Conservation (phyloP, 768 basidiomycete genomes). For the Galerina sulciceps region DNA sequence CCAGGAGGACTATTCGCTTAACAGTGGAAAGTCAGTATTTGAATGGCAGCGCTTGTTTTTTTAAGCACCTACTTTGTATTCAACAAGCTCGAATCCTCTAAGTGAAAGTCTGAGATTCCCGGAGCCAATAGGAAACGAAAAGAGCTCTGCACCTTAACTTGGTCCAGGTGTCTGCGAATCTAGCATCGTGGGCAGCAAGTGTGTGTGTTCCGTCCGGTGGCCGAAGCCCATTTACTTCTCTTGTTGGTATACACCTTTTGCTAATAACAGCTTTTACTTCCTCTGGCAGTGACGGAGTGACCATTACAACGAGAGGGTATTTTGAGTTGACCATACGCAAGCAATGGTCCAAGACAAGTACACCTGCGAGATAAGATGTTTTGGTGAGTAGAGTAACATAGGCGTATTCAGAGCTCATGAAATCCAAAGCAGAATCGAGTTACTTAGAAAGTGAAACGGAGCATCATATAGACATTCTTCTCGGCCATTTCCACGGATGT, state of each 20-base stretch:
- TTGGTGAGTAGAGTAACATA: constrained; percentile 84
- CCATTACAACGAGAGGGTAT: constrained; percentile 84
- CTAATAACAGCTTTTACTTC: constrained; percentile 56
- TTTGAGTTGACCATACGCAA: constrained; percentile 56
- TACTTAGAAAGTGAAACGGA: constrained; percentile 15
- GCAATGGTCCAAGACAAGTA: constrained; percentile 63
- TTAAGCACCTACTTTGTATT: constrained; percentile 54
- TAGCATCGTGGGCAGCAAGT: constrained; percentile 46
- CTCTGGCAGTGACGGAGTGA: constrained; percentile 58
- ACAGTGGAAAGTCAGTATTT: background rate
- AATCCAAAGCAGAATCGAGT: constrained; percentile 11
- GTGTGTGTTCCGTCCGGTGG: constrained; percentile 50
- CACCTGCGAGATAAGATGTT: constrained; percentile 65
- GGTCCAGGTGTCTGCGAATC: constrained; percentile 77
- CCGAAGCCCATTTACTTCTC: constrained; percentile 61
- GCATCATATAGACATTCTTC: constrained; percentile 24
- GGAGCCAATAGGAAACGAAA: background rate
- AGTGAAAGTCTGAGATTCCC: constrained; percentile 3
- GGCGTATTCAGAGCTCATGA: constrained; percentile 41
- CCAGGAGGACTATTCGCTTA: constrained; percentile 80
- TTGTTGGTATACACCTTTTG: constrained; percentile 54
- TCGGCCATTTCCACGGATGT: constrained; percentile 26
- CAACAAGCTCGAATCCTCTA: constrained; percentile 65
- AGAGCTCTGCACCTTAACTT: constrained; percentile 51
- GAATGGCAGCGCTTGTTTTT: background rate